phyloP scores from a whole-genome alignment of 2,329 filamentous ascomycete genomes.

The Aureobasidium sp. region DNA sequence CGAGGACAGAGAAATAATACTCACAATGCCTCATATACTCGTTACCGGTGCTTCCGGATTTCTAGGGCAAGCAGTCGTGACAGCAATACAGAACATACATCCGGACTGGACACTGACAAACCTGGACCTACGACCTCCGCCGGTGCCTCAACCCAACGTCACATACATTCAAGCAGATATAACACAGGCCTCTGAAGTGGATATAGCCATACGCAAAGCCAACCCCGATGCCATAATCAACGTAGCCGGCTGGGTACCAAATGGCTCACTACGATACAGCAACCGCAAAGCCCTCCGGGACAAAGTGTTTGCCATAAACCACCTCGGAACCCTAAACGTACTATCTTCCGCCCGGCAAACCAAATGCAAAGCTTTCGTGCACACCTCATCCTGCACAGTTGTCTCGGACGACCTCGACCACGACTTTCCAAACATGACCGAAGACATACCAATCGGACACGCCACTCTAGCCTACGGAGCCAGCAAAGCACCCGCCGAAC shows the following conservation, averaged over 20 bases:
- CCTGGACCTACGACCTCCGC: slow-evolving; percentile 32
- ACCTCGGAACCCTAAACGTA: slow-evolving; percentile 73
- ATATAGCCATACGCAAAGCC: slow-evolving; percentile 47
- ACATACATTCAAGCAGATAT: slow-evolving; percentile 33
- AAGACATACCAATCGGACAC: slow-evolving; percentile 67
- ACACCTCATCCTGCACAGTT: slow-evolving; percentile 83
- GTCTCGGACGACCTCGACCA: slow-evolving; percentile 65
- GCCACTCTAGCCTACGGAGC: slow-evolving; percentile 74
- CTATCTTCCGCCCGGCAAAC: slow-evolving; percentile 59
- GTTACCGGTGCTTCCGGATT: slow-evolving; percentile 42
- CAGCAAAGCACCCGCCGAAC: slow-evolving; percentile 81
- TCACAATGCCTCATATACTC: slow-evolving; percentile 25
- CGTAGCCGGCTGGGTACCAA: slow-evolving; percentile 54
- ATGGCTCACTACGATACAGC: slow-evolving; percentile 32
- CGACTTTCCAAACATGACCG: slow-evolving; percentile 77
- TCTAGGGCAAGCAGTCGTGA: slow-evolving; percentile 34
- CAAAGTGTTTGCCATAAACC: slow-evolving; percentile 73
- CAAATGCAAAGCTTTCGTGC: slow-evolving; percentile 73
- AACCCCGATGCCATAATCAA: slow-evolving; percentile 82
- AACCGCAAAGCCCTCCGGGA: slow-evolving; percentile 35
- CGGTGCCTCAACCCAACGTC: slow-evolving; percentile 17
- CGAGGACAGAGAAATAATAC: too few relatives aligned
- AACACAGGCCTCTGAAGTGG: slow-evolving; percentile 27
- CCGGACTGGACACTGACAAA: slow-evolving; percentile 32
- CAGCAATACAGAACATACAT: slow-evolving; percentile 29